Evolutionary conservation across 129 eudicot genomes (phyloP).

Genomic region (Flaveria brownii): DNA sequence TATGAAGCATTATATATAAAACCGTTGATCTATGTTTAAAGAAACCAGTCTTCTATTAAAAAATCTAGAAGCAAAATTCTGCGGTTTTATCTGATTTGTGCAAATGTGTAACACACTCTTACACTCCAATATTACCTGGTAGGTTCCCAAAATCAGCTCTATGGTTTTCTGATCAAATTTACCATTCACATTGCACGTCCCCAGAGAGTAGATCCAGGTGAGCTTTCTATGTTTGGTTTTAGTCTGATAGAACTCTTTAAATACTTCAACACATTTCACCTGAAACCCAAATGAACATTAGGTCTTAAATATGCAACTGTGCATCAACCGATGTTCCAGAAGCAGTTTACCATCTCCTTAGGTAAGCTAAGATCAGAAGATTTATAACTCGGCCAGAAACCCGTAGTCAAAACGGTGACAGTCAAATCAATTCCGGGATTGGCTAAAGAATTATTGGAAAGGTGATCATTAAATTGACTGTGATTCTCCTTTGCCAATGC

Average conservation of each 20-base stretch:
- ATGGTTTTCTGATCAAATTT: constrained; percentile 75
- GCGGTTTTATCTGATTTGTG: not conserved
- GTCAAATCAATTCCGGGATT: constrained; percentile 79
- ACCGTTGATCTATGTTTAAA: too few species aligned
- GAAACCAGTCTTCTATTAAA: too few species aligned
- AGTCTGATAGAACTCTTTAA: constrained; percentile 56
- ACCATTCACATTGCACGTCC: constrained; percentile 66
- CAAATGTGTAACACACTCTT: not conserved
- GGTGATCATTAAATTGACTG: constrained; percentile 55
- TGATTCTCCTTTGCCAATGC: constrained; percentile 74
- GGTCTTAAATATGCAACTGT: not conserved
- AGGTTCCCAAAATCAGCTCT: constrained; percentile 75
- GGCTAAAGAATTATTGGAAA: constrained; percentile 33
- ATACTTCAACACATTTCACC: constrained; percentile 76
- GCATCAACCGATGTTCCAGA: not conserved
- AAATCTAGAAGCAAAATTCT: not conserved
- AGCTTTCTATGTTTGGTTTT: constrained; percentile 72
- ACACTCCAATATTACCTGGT: constrained; percentile 52
- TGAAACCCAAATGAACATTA: constrained; percentile 25
- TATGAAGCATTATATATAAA: too few species aligned
- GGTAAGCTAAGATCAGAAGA: constrained; percentile 80
- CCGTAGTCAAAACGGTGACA: constrained; percentile 82
- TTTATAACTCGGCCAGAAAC: constrained; percentile 88
- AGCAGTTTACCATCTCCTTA: constrained; percentile 66
- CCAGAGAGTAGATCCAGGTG: constrained; percentile 86